These are phyloP conservation scores for Santalum album DNA, from an alignment of 164 flowering plant genomes.

Conservation along the genomic window DNA sequence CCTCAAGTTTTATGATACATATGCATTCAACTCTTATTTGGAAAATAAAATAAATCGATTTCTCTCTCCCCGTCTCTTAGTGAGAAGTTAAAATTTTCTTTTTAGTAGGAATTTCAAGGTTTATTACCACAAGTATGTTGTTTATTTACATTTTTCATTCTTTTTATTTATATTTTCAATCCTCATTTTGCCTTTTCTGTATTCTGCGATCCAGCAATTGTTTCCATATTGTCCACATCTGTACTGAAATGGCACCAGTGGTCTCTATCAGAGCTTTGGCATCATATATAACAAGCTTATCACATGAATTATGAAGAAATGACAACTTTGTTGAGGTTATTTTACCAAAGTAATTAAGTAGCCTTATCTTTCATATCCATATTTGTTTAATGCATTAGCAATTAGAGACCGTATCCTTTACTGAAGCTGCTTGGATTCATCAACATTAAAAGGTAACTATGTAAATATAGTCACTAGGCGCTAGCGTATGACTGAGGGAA, in stretches of 20 bases:
- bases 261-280: slow-evolving; percentile 62
- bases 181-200: background rate
- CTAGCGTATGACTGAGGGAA: too few relatives aligned
- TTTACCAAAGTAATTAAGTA: slow-evolving; percentile 58
- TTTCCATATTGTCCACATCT: slow-evolving; percentile 63
- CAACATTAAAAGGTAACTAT: too few relatives aligned
- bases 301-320: slow-evolving; percentile 56
- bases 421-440: too few relatives aligned
- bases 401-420: too few relatives aligned
- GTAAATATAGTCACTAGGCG: too few relatives aligned
- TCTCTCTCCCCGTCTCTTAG: too few relatives aligned
- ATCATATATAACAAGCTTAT: slow-evolving; percentile 63
- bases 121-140: background rate
- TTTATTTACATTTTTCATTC: background rate
- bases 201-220: slow-evolving; percentile 34
- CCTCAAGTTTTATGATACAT: too few relatives aligned
- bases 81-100: too few relatives aligned
- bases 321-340: slow-evolving; percentile 81
- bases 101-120: background rate
- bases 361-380: too few relatives aligned
- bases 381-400: too few relatives aligned
- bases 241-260: slow-evolving; percentile 85
- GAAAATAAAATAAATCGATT: too few relatives aligned
- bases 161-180: background rate
- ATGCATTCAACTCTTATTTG: too few relatives aligned